Base-by-base conservation (phyloP, 495 filamentous ascomycete species). In the Aspergillus saccharolyticus region DNA sequence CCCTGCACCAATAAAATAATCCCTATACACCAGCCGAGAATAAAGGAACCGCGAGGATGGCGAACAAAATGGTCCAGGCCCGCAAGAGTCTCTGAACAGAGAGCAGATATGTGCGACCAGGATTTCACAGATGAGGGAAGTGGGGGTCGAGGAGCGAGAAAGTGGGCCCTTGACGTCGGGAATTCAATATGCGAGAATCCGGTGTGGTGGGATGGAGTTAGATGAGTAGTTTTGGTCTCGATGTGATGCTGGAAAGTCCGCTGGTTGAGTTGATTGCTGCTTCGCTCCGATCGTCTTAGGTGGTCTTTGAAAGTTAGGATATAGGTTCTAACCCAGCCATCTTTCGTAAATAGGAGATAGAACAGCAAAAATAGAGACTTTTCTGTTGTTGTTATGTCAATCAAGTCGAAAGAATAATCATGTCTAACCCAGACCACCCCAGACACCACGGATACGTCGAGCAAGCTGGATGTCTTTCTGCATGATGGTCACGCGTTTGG, bases 401-500 rank as follows among this genome's bases (percentile, higher is more conserved):
- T 5, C 33, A 15, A 9, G 7, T 15, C 14, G 33, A 25, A 49
- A 49, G 17, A 21, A 22, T 14, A 20, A 2, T 2, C 5, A n/a
- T 0, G 28, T 51, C 70, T 67, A 85, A 15, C 84, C 84, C 46
- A 85, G 62, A 4, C 85, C 85, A 22, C 79, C 84, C 85, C 85
- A 87, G 22, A 78, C 82, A 0, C 85, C 85, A 24, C 91, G 80
- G 77, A 96, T 95, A 63, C 91, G 77, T 61, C 91, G 79, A 39
- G 91, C 91, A 49, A 96, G 78, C 68, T 96, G 91, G 45, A 96
- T 92, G 71, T 96, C 91, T 71, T 94, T 95, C 68, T 96, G 91
- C 91, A 96, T 96, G 62, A 97, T 96, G 1, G 93, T 97, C 7
- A 97, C 92, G 25, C 93, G 80, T 76, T 96, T 97, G 44, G 93